Evolutionary conservation across 1,284 basidiomycete genomes (phyloP).

Genomic region (Austropuccinia psidii): DNA sequence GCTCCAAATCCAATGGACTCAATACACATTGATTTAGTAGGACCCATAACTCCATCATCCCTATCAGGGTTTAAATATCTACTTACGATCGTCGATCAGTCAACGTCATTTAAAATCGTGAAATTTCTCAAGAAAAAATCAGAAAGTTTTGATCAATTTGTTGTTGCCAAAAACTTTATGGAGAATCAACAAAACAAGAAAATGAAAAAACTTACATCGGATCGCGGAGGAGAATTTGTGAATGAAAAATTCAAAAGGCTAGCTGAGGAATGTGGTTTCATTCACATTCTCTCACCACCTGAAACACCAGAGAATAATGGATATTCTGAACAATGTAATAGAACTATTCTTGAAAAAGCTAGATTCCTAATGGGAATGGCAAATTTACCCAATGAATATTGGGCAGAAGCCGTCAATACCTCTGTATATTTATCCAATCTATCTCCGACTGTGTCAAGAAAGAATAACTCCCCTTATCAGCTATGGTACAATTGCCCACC

Average conservation of each 20-base stretch:
- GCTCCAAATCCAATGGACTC: not conserved
- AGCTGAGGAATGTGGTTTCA: slow-evolving; percentile 45
- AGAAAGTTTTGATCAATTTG: not conserved
- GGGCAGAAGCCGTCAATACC: slow-evolving; percentile 47
- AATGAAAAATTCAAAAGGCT: slow-evolving; percentile 42
- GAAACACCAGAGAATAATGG: slow-evolving; percentile 48
- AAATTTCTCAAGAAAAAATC: not conserved
- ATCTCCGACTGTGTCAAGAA: too few relatives aligned
- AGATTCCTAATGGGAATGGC: slow-evolving; percentile 43
- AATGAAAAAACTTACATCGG: slow-evolving; percentile 23
- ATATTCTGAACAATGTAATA: slow-evolving; percentile 43
- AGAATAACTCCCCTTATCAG: too few relatives aligned
- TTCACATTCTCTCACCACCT: slow-evolving; percentile 46
- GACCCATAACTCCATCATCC: not conserved
- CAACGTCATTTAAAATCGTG: not conserved
- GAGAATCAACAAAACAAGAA: too few relatives aligned
- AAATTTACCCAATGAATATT: slow-evolving; percentile 45
- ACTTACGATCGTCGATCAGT: not conserved
- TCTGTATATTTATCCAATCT: slow-evolving; percentile 48
- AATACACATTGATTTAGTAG: slow-evolving; percentile 6
- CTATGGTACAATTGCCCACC: too few relatives aligned
- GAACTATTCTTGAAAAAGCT: slow-evolving; percentile 44
- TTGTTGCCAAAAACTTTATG: too few relatives aligned
- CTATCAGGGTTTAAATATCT: not conserved
- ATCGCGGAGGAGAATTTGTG: slow-evolving; percentile 47